Evolutionary conservation across 1,139 yeast genomes (phyloP).

Genomic region (Hanseniaspora sp.): DNA sequence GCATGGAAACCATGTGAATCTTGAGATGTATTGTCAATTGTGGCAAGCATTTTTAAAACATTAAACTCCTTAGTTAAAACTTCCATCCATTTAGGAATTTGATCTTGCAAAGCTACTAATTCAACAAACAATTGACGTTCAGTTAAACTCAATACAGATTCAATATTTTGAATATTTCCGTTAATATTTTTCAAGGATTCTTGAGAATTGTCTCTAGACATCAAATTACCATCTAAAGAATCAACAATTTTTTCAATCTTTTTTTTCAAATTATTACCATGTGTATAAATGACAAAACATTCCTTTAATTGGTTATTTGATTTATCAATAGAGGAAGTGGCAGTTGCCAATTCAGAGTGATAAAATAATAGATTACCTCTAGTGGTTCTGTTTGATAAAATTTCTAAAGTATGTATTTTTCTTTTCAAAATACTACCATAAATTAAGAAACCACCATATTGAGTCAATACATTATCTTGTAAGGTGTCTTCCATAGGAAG

Average conservation of each 20-base stretch:
- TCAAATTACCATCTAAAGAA: constrained; percentile 54
- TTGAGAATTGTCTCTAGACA: constrained; percentile 31
- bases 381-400: constrained; percentile 59
- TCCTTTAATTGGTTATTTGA: constrained; percentile 36
- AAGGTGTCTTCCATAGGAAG: constrained; percentile 22
- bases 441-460: constrained; percentile 33
- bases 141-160: constrained; percentile 45
- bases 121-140: constrained; percentile 58
- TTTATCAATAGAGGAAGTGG: constrained; percentile 26
- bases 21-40: constrained; percentile 2
- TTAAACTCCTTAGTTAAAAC: constrained; percentile 61
- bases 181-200: constrained; percentile 32
- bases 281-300: constrained; percentile 57
- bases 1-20: neutral
- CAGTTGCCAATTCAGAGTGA: constrained; percentile 31
- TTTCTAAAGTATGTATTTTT: constrained; percentile 50
- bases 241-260: constrained; percentile 52
- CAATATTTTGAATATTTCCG: constrained; percentile 44
- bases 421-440: constrained; percentile 57
- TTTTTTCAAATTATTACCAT: constrained; percentile 49
- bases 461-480: constrained; percentile 21
- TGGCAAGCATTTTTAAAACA: constrained; percentile 28
- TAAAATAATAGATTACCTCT: constrained; percentile 64
- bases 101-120: constrained; percentile 54
- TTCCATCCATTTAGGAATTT: constrained; percentile 57